Conservation (phyloP, 306 rosid genomes). For the Dalbergia cochinchinensis region DNA sequence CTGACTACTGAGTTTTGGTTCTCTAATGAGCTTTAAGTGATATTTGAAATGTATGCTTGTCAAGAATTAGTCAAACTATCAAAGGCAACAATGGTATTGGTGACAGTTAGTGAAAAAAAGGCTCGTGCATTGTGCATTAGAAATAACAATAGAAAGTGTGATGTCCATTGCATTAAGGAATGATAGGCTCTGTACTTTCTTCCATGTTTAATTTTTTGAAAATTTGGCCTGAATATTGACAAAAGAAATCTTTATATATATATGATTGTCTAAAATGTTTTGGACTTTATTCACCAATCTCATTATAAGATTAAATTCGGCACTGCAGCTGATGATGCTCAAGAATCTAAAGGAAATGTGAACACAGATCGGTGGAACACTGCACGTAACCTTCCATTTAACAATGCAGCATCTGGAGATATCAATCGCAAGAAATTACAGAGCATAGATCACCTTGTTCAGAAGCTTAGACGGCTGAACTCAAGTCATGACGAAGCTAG, state of each 20-base stretch:
- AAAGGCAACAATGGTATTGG: neutral
- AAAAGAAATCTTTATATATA: neutral
- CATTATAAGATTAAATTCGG: constrained; percentile 34
- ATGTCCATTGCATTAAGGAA: constrained; percentile 3
- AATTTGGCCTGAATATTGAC: neutral
- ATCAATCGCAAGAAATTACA: constrained; percentile 75
- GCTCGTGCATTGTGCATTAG: neutral
- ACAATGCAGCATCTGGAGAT: constrained; percentile 57
- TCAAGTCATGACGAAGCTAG: constrained; percentile 77
- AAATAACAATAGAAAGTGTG: constrained; percentile 21
- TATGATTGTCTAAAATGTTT: neutral
- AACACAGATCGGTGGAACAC: constrained; percentile 67
- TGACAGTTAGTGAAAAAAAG: neutral
- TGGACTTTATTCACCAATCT: constrained; percentile 34
- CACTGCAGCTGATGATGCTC: constrained; percentile 65
- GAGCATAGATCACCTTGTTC: constrained; percentile 81
- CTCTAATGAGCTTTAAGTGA: constrained; percentile 12
- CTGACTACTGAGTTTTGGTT: constrained; percentile 10
- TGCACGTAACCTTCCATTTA: constrained; percentile 48
- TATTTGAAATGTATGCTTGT: neutral
- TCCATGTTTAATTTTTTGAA: constrained; percentile 18
- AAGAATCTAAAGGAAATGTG: constrained; percentile 51
- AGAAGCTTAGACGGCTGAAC: constrained; percentile 81
- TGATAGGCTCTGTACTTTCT: constrained; percentile 12
- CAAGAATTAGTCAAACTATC: constrained; percentile 8